These are phyloP conservation scores for Nitzschia putrida DNA, from an alignment of 108 stramenopile genomes.

Conservation along the genomic window DNA sequence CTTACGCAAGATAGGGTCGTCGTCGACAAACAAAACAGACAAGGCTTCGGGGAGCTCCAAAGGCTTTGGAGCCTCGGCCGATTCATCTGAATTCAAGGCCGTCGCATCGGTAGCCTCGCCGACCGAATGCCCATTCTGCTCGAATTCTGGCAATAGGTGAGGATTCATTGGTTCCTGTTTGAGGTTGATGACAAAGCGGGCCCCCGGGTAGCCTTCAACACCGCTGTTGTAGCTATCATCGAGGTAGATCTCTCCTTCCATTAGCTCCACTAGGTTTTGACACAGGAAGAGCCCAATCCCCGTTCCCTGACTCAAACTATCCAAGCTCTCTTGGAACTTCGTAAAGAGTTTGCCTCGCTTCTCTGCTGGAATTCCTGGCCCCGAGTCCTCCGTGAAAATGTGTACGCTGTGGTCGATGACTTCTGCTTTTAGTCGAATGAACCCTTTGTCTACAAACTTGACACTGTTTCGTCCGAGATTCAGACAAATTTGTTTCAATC, in stretches of 20 bases:
- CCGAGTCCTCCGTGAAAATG: constrained; percentile 52
- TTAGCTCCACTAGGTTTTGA: constrained; percentile 48
- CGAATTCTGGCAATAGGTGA: not conserved
- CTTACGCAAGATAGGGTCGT: constrained; percentile 55
- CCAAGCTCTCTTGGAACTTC: constrained; percentile 53
- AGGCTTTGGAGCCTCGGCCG: not conserved
- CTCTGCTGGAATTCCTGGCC: constrained; percentile 51
- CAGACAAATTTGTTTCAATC: constrained; percentile 58
- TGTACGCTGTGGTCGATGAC: constrained; percentile 20
- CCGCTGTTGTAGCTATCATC: constrained; percentile 55
- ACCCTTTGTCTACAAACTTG: constrained; percentile 58
- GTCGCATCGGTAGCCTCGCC: no score
- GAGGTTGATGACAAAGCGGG: constrained; percentile 49
- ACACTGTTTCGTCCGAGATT: constrained; percentile 49
- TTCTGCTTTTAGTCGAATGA: constrained; percentile 47
- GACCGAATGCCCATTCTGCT: not conserved
- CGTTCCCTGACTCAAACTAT: constrained; percentile 50
- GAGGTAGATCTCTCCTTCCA: constrained; percentile 49
- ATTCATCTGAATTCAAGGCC: not conserved
- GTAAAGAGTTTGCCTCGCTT: constrained; percentile 40
- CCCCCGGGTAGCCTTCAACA: constrained; percentile 41
- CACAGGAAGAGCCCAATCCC: constrained; percentile 58
- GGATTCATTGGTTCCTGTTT: constrained; percentile 16
- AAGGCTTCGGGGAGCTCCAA: constrained; percentile 30
- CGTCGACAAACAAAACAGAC: constrained; percentile 57